A percentile compares a stretch with the other conserved stretches of the same genome.
Evolutionary conservation across 2,329 filamentous ascomycete species (phyloP).

Genomic region (Chrysoporthe deuterocubensis): DNA sequence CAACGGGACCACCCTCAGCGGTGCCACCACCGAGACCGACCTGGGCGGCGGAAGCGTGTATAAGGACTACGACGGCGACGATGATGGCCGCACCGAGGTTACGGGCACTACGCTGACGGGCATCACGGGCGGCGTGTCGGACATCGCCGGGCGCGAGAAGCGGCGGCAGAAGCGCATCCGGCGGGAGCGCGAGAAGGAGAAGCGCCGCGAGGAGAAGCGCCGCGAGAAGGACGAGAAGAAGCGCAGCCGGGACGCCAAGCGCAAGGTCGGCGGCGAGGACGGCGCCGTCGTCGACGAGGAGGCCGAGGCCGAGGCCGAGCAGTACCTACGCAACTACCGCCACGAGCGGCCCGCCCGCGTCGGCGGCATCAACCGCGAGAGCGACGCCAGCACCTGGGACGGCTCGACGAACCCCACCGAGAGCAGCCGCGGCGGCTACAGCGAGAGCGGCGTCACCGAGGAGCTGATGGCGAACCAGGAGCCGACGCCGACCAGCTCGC

Average conservation of each 20-base stretch:
- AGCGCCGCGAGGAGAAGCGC: constrained; percentile 41
- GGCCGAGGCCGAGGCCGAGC: constrained; percentile 65
- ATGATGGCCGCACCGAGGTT: constrained; percentile 47
- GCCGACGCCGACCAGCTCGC: constrained; percentile 59
- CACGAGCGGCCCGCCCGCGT: constrained; percentile 85
- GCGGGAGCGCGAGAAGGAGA: constrained; percentile 55
- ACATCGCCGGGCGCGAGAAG: constrained; percentile 59
- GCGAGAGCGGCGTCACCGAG: constrained; percentile 55
- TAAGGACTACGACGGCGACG: constrained; percentile 55
- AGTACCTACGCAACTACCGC: constrained; percentile 81
- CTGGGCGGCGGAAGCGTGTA: constrained; percentile 88
- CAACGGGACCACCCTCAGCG: constrained; percentile 83
- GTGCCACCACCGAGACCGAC: constrained; percentile 79
- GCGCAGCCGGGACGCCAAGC: constrained; percentile 38
- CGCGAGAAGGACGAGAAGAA: constrained; percentile 41
- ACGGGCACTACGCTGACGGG: constrained; percentile 48
- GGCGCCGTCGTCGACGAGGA: constrained; percentile 66
- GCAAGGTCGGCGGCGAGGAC: constrained; percentile 61
- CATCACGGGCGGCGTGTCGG: constrained; percentile 61
- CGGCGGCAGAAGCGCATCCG: constrained; percentile 56
- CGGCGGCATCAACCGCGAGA: constrained; percentile 82
- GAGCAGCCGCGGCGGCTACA: constrained; percentile 45
- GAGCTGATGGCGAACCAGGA: constrained; percentile 65
- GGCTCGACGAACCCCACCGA: constrained; percentile 70
- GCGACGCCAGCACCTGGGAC: constrained; percentile 81